Conservation (phyloP, 257 asterid species). For the Lavandula angustifolia region DNA sequence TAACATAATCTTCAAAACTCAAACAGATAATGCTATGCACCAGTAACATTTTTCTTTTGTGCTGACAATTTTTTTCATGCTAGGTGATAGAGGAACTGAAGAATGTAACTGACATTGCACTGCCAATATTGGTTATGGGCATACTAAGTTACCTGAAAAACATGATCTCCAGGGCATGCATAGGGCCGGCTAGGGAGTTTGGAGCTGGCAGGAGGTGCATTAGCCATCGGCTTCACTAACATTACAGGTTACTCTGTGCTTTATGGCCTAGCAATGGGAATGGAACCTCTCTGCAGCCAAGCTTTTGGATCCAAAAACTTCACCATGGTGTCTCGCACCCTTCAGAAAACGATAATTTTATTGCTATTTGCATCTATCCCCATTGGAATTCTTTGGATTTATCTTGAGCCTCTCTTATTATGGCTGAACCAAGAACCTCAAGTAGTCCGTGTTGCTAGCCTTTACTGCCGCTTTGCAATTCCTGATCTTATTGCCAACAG, state of each 20-base stretch:
- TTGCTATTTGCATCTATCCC: constrained; percentile 72
- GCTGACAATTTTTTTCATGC: constrained; percentile 32
- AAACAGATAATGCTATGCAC: constrained; percentile 19
- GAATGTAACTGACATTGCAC: constrained; percentile 59
- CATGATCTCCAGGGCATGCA: constrained; percentile 82
- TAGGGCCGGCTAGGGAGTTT: constrained; percentile 88
- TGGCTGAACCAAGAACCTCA: constrained; percentile 78
- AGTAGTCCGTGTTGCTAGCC: constrained; percentile 66
- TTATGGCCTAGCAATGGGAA: constrained; percentile 88
- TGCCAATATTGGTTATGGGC: constrained; percentile 79
- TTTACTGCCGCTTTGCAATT: constrained; percentile 64
- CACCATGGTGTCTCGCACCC: constrained; percentile 51
- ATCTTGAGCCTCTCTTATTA: constrained; percentile 74
- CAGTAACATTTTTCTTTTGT: constrained; percentile 11
- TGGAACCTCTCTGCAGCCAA: constrained; percentile 95
- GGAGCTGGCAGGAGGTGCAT: constrained; percentile 94
- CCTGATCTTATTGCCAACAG: constrained; percentile 87
- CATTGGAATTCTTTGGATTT: constrained; percentile 71
- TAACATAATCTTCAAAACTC: constrained; percentile 34
- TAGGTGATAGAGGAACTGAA: constrained; percentile 75
- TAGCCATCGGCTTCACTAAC: constrained; percentile 95
- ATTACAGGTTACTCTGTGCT: constrained; percentile 92
- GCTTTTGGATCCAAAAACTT: constrained; percentile 85
- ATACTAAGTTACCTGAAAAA: constrained; percentile 71
- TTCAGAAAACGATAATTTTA: constrained; percentile 64